Base-by-base conservation (phyloP, 2,329 filamentous ascomycete genomes). In the Ascochyta lentis region DNA sequence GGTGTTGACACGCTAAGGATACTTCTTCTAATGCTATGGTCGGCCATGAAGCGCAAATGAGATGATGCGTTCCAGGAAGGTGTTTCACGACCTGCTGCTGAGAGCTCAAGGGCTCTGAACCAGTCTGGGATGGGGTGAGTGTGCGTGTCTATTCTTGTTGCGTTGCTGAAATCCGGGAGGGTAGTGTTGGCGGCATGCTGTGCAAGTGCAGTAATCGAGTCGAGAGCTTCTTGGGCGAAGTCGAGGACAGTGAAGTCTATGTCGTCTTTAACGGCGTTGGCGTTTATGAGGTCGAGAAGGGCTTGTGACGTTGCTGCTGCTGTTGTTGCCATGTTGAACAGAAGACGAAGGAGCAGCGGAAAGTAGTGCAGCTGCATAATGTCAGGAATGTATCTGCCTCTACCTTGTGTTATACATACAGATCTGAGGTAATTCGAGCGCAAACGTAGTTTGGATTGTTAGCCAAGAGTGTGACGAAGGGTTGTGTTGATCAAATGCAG, bases 1-100 rank as follows among this genome's bases (percentile, higher is more conserved):
- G 75, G 75, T 3, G 73, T 73, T 1, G 67, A 71, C 2, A 76
- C 57, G 27, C 69, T 72, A 0, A 77, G 49, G 5, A 76, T 63
- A 10, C 65, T 69, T 31, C 63, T 64, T 12, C 51, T 59, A 19
- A 77, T 75, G 4, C 53, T 23, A 7, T 69, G 66, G 19, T 51
- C 27, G 6, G 59, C 48, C 71, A 76, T 77, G 58, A 77, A 76
- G 1, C 54, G 5, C 1, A 77, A 49, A 37, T 76, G 74, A 1
- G 61, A 58, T 3, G 56, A 19, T 0, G 66, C 42, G 16, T 61
- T 62, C 74, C 74, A 77, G 0, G 59, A 54, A 0, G 74, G 74
- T 12, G 72, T 75, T 49, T 56, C 63, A 37, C 68, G 71, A 24
- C 68, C 74, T 33, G 70, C 74, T n/a, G 72, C 68, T 4, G 63